Evolutionary conservation across 2,329 filamentous ascomycete genomes (phyloP).

Genomic region (Diplodia seriata): DNA sequence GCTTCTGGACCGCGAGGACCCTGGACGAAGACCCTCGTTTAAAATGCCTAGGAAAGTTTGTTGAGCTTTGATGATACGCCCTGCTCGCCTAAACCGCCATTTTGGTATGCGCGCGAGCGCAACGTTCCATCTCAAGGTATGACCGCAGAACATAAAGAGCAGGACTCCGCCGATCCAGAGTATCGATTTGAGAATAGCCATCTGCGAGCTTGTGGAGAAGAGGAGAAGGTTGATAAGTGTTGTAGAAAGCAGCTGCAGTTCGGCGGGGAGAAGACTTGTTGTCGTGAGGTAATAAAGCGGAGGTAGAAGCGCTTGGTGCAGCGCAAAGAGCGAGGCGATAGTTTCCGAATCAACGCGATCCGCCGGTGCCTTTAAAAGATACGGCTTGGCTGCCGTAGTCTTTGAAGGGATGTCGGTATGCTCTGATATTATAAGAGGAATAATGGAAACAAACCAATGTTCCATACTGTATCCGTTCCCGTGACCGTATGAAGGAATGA

Average conservation of each 20-base stretch:
- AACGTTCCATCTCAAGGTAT: slow-evolving; percentile 82
- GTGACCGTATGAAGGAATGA: slow-evolving; percentile 70
- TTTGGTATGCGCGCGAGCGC: slow-evolving; percentile 85
- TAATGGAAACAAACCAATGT: slow-evolving; percentile 80
- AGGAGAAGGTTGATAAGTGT: slow-evolving; percentile 82
- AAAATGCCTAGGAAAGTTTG: slow-evolving; percentile 54
- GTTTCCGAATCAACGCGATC: slow-evolving; percentile 61
- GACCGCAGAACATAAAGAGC: slow-evolving; percentile 74
- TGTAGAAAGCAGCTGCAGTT: slow-evolving; percentile 85
- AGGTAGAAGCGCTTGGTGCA: slow-evolving; percentile 78
- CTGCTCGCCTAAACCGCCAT: slow-evolving; percentile 79
- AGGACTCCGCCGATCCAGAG: slow-evolving; percentile 71
- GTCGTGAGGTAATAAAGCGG: slow-evolving; percentile 82
- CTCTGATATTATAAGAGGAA: slow-evolving; percentile 68
- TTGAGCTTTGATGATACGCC: slow-evolving; percentile 51
- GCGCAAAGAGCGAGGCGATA: slow-evolving; percentile 74
- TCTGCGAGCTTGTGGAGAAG: slow-evolving; percentile 70
- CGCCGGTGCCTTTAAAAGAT: slow-evolving; percentile 45
- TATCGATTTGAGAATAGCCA: slow-evolving; percentile 52
- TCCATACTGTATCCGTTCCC: slow-evolving; percentile 66
- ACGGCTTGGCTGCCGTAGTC: slow-evolving; percentile 44
- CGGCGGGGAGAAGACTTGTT: slow-evolving; percentile 84
- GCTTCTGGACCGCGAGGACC: slow-evolving; percentile 21
- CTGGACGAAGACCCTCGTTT: slow-evolving; percentile 43
- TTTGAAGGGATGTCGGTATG: slow-evolving; percentile 49